Base-by-base conservation (phyloP, 1,284 basidiomycete species). In the Polyporus tsugae region DNA sequence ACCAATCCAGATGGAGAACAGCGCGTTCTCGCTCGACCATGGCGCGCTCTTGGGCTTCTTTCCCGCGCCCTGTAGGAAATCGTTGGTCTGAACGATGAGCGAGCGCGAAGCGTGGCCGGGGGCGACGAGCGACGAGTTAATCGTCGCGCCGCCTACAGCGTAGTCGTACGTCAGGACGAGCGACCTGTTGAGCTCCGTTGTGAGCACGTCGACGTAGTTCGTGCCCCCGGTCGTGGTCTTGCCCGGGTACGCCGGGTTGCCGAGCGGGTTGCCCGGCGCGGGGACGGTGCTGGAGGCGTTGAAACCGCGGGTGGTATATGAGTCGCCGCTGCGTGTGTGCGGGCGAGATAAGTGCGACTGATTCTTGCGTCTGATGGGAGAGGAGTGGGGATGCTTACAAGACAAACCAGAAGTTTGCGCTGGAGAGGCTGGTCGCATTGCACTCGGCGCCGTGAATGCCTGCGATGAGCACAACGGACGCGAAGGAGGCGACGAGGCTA, bases 1-100 rank as follows among this genome's bases (percentile, higher is more conserved):
- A 0, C 88, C 88, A 65, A 90, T 89, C 82, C 83, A 89, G 44
- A 89, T 80, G 0, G 86, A 87, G 78, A 89, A 89, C 65, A 90
- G 71, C 41, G 87, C 68, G 70, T 87, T 85, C 6, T 70, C 71
- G 65, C 83, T 83, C 33, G 84, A 86, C 88, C 88, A 89, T 1
- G 86, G 85, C 15, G 84, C 81, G 10, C 77, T 77, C 5, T 81
- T 78, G 1, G 87, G 85, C 75, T 85, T 85, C 36, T 65, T 81
- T 3, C 80, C 85, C 9, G 80, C 82, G 4, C 78, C 76, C 36
- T 58, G 76, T 62, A n/a, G 17, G 75, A 87, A 89, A 64, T 85
- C 75, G 70, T 89, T 87, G 1, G 81, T 85, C 62, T 89, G 72
- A 5, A 29, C 2, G 1, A 29, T 29, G n/a, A 89, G 83, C 0